Conservation (phyloP, 495 filamentous ascomycete genomes). For the Daldinia loculata region DNA sequence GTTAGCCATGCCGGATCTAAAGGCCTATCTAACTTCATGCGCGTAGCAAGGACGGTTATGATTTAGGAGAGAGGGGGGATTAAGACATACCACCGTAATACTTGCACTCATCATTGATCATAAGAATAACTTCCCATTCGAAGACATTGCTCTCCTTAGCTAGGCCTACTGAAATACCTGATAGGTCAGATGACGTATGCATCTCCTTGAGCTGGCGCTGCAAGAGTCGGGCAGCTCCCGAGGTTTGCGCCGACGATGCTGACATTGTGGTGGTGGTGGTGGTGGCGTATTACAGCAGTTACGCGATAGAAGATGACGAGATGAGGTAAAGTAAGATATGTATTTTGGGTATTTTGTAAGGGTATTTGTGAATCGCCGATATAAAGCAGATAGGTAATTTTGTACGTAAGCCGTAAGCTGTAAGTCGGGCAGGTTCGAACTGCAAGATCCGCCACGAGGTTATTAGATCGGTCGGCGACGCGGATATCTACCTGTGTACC, state of each 20-base stretch:
- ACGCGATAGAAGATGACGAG: not conserved
- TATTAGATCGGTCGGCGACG: not conserved
- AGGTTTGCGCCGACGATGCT: conserved; percentile 44
- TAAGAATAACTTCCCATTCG: conserved; percentile 99
- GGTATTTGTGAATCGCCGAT: not conserved
- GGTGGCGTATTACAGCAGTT: conserved; percentile 1
- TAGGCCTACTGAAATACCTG: conserved; percentile 91
- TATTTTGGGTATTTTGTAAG: not conserved
- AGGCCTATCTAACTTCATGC: not conserved
- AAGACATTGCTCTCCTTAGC: conserved; percentile 89
- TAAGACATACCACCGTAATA: conserved; percentile 79
- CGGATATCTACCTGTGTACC: not conserved
- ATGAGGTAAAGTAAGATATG: not conserved
- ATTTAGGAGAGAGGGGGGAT: conserved; percentile 1
- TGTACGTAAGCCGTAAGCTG: not conserved
- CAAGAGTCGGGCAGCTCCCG: conserved; percentile 75
- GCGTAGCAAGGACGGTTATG: not conserved
- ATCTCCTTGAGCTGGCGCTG: conserved; percentile 90
- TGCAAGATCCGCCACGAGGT: not conserved
- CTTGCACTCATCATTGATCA: conserved; percentile 97
- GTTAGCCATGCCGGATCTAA: conserved; percentile 9
- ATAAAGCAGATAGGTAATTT: not conserved
- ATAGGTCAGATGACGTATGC: conserved; percentile 88
- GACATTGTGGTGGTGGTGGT: conserved; percentile 18
- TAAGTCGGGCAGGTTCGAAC: not conserved